Percentiles rank a stretch among this genome's conserved stretches.
Evolutionary conservation across 768 basidiomycete genomes (phyloP).

Genomic region (Lactarius sanguifluus): DNA sequence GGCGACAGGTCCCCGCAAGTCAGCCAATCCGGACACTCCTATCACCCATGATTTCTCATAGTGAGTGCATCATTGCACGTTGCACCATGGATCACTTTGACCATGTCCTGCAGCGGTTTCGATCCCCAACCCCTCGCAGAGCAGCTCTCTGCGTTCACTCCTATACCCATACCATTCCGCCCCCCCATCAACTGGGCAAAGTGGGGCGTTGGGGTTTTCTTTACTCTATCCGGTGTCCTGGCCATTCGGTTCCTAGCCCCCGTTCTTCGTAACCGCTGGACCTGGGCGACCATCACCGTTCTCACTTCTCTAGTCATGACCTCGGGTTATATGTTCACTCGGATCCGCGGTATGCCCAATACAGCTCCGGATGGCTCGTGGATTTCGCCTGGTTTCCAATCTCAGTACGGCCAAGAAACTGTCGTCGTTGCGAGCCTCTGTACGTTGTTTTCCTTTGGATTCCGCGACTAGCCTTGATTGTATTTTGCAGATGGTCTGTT

Average conservation of each 20-base stretch:
- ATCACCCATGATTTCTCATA: slow-evolving; percentile 76
- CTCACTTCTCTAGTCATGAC: slow-evolving; percentile 79
- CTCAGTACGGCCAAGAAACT: slow-evolving; percentile 90
- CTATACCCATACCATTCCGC: slow-evolving; percentile 77
- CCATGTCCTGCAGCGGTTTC: slow-evolving; percentile 62
- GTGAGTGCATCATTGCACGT: slow-evolving; percentile 43
- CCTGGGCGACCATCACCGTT: slow-evolving; percentile 66
- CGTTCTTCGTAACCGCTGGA: slow-evolving; percentile 69
- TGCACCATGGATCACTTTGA: neutral
- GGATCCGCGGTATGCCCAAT: slow-evolving; percentile 80
- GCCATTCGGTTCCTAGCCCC: slow-evolving; percentile 61
- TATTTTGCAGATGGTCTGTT: slow-evolving; percentile 75
- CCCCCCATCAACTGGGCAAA: slow-evolving; percentile 74
- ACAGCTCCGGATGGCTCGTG: slow-evolving; percentile 63
- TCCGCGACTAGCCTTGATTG: neutral
- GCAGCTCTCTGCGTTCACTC: slow-evolving; percentile 71
- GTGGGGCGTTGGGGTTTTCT: slow-evolving; percentile 47
- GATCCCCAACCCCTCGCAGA: slow-evolving; percentile 74
- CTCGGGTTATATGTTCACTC: slow-evolving; percentile 94
- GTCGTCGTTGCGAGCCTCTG: slow-evolving; percentile 85
- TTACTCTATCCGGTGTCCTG: slow-evolving; percentile 49
- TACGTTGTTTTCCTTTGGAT: slow-evolving; percentile 44
- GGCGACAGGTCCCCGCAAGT: slow-evolving; percentile 63
- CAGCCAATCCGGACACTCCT: slow-evolving; percentile 52
- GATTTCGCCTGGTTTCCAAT: slow-evolving; percentile 87